A percentile compares a stretch with the other conserved stretches of the same genome.
These are phyloP conservation scores for Zygosaccharomyces lentus DNA, from an alignment of 805 yeast genomes.

Conservation along the genomic window DNA sequence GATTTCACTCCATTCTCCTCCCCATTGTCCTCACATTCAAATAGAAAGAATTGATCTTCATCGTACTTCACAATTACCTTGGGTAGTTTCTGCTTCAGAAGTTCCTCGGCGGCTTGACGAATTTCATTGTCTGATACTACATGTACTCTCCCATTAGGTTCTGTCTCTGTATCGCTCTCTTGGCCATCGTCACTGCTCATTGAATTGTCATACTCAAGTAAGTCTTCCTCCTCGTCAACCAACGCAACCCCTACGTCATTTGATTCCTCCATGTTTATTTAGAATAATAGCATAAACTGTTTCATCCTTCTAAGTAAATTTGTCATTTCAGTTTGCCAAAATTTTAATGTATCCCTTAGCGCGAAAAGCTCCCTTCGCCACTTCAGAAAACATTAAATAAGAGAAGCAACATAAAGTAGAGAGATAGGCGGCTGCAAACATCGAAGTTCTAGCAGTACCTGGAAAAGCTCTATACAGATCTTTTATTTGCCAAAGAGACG, in stretches of 20 bases:
- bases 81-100: slow-evolving; percentile 19
- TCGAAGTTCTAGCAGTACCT: neutral
- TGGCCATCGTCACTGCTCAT: slow-evolving; percentile 13
- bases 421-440: neutral
- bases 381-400: neutral
- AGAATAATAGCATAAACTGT: neutral
- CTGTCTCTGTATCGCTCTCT: slow-evolving; percentile 9
- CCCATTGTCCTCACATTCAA: slow-evolving; percentile 19
- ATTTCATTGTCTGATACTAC: slow-evolving; percentile 17
- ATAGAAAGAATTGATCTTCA: slow-evolving; percentile 23
- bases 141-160: neutral
- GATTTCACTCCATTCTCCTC: slow-evolving; percentile 12
- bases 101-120: slow-evolving; percentile 23
- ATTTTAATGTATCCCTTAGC: slow-evolving; percentile 4
- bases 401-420: neutral
- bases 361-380: slow-evolving; percentile 1
- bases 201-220: slow-evolving; percentile 12
- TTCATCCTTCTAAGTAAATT: neutral
- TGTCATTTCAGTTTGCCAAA: neutral
- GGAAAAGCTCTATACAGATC: too few relatives aligned
- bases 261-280: neutral
- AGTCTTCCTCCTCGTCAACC: slow-evolving; percentile 19
- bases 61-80: slow-evolving; percentile 21
- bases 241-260: slow-evolving; percentile 14
- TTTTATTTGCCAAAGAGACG: too few relatives aligned